A percentile compares a stretch with the other conserved stretches of the same genome.
Evolutionary conservation across 78 protist species (phyloP).

Genomic region (Guillardia theta): DNA sequence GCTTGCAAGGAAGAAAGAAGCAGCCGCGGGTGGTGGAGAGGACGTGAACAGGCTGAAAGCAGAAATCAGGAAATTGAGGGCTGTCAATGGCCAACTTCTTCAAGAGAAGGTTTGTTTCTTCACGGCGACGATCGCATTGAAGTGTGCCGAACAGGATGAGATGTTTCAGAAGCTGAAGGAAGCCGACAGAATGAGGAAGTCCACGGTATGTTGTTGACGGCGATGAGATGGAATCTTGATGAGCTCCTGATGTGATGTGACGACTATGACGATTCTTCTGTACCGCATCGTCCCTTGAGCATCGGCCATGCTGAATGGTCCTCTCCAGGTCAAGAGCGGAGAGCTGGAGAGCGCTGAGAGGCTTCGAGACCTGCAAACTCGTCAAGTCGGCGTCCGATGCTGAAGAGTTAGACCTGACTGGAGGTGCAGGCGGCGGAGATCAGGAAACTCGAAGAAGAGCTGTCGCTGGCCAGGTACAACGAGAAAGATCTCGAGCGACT

Average conservation of each 20-base stretch:
- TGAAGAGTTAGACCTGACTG: no score
- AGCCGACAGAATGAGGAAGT: neutral
- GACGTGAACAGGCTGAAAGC: neutral
- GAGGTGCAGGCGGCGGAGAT: neutral
- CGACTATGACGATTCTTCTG: no score
- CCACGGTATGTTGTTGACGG: neutral
- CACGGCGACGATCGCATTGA: no score
- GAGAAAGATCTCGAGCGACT: neutral
- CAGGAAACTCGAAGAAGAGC: neutral
- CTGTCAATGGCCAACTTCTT: neutral
- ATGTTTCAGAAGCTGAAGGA: neutral
- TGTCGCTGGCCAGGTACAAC: neutral
- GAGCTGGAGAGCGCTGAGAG: no score
- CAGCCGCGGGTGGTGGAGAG: neutral
- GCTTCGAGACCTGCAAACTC: no score
- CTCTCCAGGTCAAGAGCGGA: no score
- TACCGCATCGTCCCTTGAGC: no score
- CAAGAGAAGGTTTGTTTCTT: no score
- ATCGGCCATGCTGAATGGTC: no score
- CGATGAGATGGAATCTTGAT: neutral
- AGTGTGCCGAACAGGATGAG: no score
- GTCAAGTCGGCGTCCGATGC: no score
- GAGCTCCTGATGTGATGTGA: neutral
- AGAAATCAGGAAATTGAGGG: neutral
- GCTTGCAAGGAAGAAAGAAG: neutral